A percentile compares a stretch with the other conserved stretches of the same genome.
Conservation (phyloP, 805 yeast genomes). For the Deakozyma indianensis region DNA sequence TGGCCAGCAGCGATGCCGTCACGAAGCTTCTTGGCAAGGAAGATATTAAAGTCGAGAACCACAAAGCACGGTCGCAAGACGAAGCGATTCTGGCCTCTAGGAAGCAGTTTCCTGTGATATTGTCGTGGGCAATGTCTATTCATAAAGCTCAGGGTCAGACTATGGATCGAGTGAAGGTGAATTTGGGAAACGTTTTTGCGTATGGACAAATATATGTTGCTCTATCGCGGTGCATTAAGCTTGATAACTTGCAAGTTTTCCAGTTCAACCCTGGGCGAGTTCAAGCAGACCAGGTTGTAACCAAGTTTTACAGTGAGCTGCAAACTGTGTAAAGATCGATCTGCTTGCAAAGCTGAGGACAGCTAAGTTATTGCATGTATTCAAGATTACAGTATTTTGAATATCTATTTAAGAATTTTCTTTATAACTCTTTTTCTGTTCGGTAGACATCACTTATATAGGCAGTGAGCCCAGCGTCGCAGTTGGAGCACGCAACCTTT, state of each 20-base stretch:
- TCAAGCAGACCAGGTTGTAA: constrained; percentile 57
- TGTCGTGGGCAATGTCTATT: constrained; percentile 92
- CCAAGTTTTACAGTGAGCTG: constrained; percentile 39
- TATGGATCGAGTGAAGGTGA: constrained; percentile 58
- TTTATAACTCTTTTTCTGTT: too few relatives aligned
- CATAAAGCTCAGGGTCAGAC: constrained; percentile 97
- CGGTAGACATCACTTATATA: too few relatives aligned
- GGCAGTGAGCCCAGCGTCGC: too few relatives aligned
- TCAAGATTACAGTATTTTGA: too few relatives aligned
- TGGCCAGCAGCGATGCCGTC: constrained; percentile 7
- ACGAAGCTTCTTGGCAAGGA: constrained; percentile 11
- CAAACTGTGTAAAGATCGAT: neutral
- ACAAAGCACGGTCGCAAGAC: constrained; percentile 6
- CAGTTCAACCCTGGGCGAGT: constrained; percentile 56
- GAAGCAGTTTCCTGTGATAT: constrained; percentile 65
- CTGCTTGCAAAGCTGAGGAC: too few relatives aligned
- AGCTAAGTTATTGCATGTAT: too few relatives aligned
- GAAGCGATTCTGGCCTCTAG: constrained; percentile 41
- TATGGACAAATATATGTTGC: constrained; percentile 97
- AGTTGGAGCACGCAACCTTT: too few relatives aligned
- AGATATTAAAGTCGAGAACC: constrained; percentile 5
- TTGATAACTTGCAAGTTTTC: constrained; percentile 66
- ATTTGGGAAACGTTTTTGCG: constrained; percentile 64
- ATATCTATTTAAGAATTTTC: too few relatives aligned
- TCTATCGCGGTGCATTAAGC: constrained; percentile 72